Conservation (phyloP, 2,329 filamentous ascomycete species). For the Aspergillus arachidicola region DNA sequence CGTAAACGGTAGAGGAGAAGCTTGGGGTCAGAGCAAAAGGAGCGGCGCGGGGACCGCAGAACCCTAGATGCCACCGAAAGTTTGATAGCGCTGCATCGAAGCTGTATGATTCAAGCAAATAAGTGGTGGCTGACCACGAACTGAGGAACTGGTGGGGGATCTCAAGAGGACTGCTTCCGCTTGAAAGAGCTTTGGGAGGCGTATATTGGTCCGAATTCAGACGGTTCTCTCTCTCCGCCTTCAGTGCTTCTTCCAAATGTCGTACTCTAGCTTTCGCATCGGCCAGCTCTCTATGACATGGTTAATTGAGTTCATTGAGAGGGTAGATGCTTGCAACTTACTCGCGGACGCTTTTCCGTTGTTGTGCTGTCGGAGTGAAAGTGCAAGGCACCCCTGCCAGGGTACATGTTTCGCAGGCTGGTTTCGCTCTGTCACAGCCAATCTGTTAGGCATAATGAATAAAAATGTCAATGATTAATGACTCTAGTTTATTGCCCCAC, state of each 20-base stretch:
- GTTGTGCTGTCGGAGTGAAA: conserved; percentile 19
- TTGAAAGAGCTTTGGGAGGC: background rate
- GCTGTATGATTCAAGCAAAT: conserved; percentile 21
- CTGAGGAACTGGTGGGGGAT: background rate
- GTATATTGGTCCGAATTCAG: background rate
- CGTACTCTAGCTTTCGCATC: conserved; percentile 23
- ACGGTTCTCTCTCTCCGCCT: conserved; percentile 1
- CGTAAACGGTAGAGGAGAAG: conserved; percentile 20
- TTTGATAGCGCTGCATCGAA: conserved; percentile 22
- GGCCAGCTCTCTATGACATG: conserved; percentile 20
- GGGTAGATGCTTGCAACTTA: conserved; percentile 9
- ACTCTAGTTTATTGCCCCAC: background rate
- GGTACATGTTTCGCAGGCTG: conserved; percentile 28
- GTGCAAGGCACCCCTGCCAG: conserved; percentile 23
- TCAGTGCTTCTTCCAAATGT: conserved; percentile 21
- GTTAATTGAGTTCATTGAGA: background rate
- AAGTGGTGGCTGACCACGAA: conserved; percentile 1
- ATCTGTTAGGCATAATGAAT: conserved; percentile 18
- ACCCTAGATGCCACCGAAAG: conserved; percentile 25
- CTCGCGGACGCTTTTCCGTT: conserved; percentile 23
- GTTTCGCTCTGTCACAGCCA: conserved; percentile 27
- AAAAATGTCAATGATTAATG: background rate
- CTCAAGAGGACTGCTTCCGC: background rate
- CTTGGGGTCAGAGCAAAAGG: conserved; percentile 20
- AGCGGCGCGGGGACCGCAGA: conserved; percentile 22